A percentile compares a stretch with the other conserved stretches of the same genome.
Evolutionary conservation across 371 early-diverging fungal species (phyloP).

Genomic region (Actinomortierella ambigua): DNA sequence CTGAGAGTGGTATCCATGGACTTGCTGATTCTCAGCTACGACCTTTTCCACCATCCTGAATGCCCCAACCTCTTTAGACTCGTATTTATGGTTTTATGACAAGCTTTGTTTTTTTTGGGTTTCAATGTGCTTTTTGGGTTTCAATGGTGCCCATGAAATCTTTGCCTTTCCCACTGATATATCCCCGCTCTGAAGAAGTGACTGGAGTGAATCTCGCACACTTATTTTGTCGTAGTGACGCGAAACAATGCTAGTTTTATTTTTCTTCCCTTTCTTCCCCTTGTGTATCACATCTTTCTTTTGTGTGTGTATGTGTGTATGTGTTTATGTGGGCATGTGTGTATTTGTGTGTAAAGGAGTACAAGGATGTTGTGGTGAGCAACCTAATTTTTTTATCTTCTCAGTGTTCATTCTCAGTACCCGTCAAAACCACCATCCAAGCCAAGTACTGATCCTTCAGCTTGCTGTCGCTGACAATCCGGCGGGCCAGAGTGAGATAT

Average conservation of each 20-base stretch:
- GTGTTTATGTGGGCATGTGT: background rate
- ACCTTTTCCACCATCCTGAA: background rate
- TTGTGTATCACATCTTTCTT: background rate
- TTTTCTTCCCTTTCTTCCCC: background rate
- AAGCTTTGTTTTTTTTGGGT: background rate
- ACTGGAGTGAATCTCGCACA: too few species aligned
- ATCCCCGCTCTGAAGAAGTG: too few species aligned
- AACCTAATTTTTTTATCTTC: background rate
- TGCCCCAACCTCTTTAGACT: too few species aligned
- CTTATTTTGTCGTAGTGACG: too few species aligned
- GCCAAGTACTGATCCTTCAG: conserved; percentile 26
- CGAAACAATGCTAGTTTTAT: too few species aligned
- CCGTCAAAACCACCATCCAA: conserved; percentile 42
- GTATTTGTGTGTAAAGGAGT: background rate
- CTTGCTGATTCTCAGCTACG: background rate
- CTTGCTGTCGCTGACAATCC: conserved; percentile 28
- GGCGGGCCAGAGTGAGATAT: conserved; percentile 54
- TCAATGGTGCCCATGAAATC: too few species aligned
- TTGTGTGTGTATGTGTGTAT: background rate
- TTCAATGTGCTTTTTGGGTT: too few species aligned
- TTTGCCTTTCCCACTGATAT: too few species aligned
- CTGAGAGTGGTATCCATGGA: background rate
- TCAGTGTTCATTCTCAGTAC: conserved; percentile 27
- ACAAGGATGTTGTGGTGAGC: background rate
- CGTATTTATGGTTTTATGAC: too few species aligned